Base-by-base conservation (phyloP, 192 early-diverging fungal species). In the Coemansia sp. region DNA sequence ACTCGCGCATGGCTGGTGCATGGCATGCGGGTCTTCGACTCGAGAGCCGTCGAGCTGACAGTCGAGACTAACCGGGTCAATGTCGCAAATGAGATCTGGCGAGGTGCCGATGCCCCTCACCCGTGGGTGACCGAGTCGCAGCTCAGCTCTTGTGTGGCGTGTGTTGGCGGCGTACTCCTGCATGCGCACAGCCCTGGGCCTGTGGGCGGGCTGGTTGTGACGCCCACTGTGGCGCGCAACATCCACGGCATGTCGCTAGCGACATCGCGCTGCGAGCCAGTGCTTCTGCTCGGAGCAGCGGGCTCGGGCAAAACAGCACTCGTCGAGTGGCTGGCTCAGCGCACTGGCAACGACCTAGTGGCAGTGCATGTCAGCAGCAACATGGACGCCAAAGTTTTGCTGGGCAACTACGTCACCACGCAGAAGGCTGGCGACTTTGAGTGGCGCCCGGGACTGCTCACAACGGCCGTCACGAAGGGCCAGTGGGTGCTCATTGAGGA, bases 401-500 rank as follows among this genome's bases (percentile, higher is more conserved):
- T 99, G 22, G 98, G 98, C 61, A 98, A 93, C 53, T 98, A 99
- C 75, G 89, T 98, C 8, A 91, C 93, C 18, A 94, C 95, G 41
- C 87, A 92, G 16, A 89, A 87, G 12, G 96, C 98, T 4, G 96
- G 95, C 67, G 84, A 87, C n/a, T 99, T 99, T 75, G 86, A 88
- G 38, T 99, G 95, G 95, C 94, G 94, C 62, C 87, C 92, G 7
- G 98, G 98, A 47, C 87, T 99, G 7, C 85, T 99, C 27, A 93
- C 96, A 1, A 91, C 89, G 8, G 96, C 96, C 7, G 96, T 99
- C 1, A 58, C 77, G 16, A 85, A 94, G 62, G 98, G 98, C 39
- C 84, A 88, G 12, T 99, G 98, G 98, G 88, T 99, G 52, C 78
- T 99, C 50, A 89, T 99, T 70, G 98, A 99, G 80, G 96, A 98